A percentile compares a stretch with the other conserved stretches of the same genome.
Conservation (phyloP, 2,329 filamentous ascomycete species). For the Fusarium continuum region DNA sequence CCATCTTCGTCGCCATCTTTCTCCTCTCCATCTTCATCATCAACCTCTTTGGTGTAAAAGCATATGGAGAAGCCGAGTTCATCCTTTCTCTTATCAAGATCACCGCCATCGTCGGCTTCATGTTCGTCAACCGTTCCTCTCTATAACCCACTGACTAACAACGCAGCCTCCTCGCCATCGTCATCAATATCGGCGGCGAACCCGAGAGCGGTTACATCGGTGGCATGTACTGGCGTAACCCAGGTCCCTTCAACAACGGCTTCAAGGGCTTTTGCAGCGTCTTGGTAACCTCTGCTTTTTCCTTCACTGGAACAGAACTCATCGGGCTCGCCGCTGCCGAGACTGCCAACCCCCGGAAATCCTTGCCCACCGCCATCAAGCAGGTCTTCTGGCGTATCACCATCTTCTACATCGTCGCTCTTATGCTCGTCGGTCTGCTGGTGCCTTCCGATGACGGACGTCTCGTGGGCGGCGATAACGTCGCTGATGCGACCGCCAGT, state of each 20-base stretch:
- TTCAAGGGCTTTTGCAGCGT: conserved; percentile 83
- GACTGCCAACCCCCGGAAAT: conserved; percentile 79
- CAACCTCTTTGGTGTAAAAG: conserved; percentile 87
- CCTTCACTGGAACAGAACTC: conserved; percentile 79
- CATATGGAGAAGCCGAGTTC: conserved; percentile 91
- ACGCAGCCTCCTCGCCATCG: conserved; percentile 78
- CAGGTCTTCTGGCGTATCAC: conserved; percentile 96
- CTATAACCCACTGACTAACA: not conserved
- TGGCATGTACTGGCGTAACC: conserved; percentile 76
- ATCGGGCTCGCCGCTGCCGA: conserved; percentile 82
- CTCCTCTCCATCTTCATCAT: conserved; percentile 78
- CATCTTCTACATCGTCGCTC: conserved; percentile 88
- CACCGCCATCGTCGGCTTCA: conserved; percentile 85
- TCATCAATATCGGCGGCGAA: conserved; percentile 84
- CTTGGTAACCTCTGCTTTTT: conserved; percentile 79
- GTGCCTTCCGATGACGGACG: conserved; percentile 76
- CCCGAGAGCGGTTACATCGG: conserved; percentile 81
- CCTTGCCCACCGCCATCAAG: conserved; percentile 86
- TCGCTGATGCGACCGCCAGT: conserved; percentile 76
- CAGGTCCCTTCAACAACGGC: conserved; percentile 83
- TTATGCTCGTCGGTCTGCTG: conserved; percentile 82
- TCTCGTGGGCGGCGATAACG: conserved; percentile 65
- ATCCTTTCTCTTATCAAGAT: conserved; percentile 88
- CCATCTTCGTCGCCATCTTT: conserved; percentile 86
- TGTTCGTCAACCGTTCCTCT: conserved; percentile 64